Percentiles rank a stretch among this genome's conserved stretches.
phyloP scores from a whole-genome alignment of 768 basidiomycete species.

The Rhizopogon vesiculosus region DNA sequence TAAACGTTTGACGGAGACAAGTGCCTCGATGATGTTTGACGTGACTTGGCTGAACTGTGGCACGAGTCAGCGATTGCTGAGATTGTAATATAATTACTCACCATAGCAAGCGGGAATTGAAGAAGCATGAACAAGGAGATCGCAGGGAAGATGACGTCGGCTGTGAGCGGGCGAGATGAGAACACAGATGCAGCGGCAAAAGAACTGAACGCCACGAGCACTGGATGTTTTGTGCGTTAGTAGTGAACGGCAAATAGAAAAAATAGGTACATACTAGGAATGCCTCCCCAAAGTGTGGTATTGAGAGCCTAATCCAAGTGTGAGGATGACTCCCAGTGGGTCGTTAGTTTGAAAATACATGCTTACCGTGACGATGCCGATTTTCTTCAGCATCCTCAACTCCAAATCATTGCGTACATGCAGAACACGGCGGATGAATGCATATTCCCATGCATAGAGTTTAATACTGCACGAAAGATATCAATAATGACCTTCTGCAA shows the following conservation, averaged over 20 bases:
- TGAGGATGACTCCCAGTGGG: neutral
- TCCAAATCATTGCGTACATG: conserved; percentile 80
- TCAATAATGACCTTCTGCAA: neutral
- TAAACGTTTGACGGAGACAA: conserved; percentile 79
- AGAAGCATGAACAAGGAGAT: conserved; percentile 88
- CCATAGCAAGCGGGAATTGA: conserved; percentile 84
- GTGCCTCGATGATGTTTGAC: conserved; percentile 79
- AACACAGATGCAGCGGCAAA: conserved; percentile 68
- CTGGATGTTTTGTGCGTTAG: conserved; percentile 17
- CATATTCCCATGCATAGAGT: conserved; percentile 92
- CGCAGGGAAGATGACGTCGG: conserved; percentile 93
- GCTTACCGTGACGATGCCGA: conserved; percentile 68
- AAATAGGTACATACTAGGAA: conserved; percentile 39
- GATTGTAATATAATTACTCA: conserved; percentile 21
- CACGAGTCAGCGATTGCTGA: conserved; percentile 1
- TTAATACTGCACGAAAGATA: conserved; percentile 56
- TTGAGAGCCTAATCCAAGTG: conserved; percentile 45
- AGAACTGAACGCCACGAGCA: conserved; percentile 79
- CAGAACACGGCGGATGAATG: conserved; percentile 77
- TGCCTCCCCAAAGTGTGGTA: conserved; percentile 60
- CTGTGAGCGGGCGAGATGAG: conserved; percentile 68
- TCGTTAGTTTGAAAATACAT: neutral
- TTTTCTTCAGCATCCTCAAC: conserved; percentile 74
- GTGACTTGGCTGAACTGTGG: conserved; percentile 64
- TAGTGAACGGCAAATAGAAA: neutral